Percentiles rank a stretch among this genome's conserved stretches.
Conservation (phyloP, 257 asterid species). For the Solanum etuberosum region DNA sequence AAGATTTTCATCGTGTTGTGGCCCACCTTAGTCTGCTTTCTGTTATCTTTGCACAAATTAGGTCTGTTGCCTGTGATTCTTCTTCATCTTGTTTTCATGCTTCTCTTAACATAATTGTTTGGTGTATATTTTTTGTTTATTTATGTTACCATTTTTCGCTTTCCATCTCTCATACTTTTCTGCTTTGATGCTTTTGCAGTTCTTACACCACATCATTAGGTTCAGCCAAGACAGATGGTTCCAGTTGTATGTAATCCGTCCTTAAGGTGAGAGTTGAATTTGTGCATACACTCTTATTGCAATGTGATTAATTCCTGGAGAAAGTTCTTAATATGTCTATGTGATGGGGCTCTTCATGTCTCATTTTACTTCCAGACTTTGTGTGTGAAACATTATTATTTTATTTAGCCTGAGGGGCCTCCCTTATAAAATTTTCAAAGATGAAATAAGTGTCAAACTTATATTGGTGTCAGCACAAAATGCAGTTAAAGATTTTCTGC, state of each 20-base stretch:
- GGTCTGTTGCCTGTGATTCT: neutral
- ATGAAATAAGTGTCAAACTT: neutral
- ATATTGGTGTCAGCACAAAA: neutral
- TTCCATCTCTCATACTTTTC: neutral
- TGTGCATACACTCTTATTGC: neutral
- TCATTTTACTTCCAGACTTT: neutral
- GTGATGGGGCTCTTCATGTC: neutral
- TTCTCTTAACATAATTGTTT: neutral
- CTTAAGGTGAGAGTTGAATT: constrained; percentile 18
- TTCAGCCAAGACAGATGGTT: constrained; percentile 15
- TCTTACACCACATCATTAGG: constrained; percentile 32
- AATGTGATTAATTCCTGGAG: neutral
- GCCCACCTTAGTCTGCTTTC: neutral
- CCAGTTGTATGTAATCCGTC: constrained; percentile 16
- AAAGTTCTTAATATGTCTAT: neutral
- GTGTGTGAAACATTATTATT: neutral
- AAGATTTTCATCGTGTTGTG: neutral
- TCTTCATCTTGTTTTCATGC: neutral
- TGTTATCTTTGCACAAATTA: neutral
- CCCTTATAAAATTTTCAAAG: neutral
- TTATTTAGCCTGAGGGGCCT: neutral
- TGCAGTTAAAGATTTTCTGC: neutral
- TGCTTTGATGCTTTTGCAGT: constrained; percentile 22
- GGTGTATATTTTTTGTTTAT: neutral
- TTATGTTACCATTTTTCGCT: neutral